Conservation (phyloP, 352 stramenopile genomes). For the Phytopythium montanum region DNA sequence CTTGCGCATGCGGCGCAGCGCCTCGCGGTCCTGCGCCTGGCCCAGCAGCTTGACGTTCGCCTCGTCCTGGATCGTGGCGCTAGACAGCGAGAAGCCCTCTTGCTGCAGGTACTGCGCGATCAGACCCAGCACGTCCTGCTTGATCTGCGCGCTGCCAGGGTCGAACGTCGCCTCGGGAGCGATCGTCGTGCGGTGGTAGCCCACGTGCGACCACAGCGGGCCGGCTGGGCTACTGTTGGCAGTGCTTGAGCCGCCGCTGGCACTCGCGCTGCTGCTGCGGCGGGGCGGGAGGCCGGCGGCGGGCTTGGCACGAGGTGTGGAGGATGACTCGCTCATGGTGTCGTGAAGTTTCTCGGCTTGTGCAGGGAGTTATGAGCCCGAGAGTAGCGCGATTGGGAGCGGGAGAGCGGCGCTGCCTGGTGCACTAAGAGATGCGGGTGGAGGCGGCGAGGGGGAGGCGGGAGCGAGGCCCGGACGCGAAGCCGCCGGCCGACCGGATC, state of each 20-base stretch:
- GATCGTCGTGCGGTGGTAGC: slow-evolving; percentile 83
- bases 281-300: slow-evolving; percentile 1
- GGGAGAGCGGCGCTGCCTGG: background rate
- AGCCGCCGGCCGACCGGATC: background rate
- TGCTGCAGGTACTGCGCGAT: slow-evolving; percentile 87
- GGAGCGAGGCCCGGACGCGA: background rate
- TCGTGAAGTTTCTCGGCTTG: background rate
- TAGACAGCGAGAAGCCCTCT: slow-evolving; percentile 76
- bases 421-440: background rate
- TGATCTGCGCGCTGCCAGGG: slow-evolving; percentile 64
- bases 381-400: background rate
- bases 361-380: background rate
- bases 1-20: slow-evolving; percentile 64
- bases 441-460: background rate
- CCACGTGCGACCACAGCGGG: slow-evolving; percentile 67
- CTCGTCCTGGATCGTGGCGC: slow-evolving; percentile 85
- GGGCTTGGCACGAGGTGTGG: background rate
- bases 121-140: slow-evolving; percentile 77
- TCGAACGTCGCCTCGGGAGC: slow-evolving; percentile 80
- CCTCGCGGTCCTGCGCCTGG: slow-evolving; percentile 66
- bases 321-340: slow-evolving; percentile 6
- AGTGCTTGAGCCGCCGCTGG: background rate
- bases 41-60: slow-evolving; percentile 81
- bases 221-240: background rate
- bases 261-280: slow-evolving; percentile 1